Percentiles rank a stretch among this genome's conserved stretches.
Evolutionary conservation across 768 basidiomycete genomes (phyloP).

Genomic region (Rhodotorula kratochvilovae): DNA sequence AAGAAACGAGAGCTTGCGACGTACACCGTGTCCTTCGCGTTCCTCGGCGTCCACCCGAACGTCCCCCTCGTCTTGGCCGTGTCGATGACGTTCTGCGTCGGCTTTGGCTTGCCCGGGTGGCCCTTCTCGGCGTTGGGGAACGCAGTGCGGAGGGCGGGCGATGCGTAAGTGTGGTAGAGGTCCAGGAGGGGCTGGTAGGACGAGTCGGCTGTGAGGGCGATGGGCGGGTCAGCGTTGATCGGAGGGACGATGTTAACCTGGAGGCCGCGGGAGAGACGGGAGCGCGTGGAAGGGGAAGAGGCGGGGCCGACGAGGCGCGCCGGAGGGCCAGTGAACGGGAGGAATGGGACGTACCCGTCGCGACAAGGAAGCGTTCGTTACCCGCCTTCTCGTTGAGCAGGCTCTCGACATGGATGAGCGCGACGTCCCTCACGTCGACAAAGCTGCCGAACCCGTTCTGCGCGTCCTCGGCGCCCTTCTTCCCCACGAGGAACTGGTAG

Average conservation of each 20-base stretch:
- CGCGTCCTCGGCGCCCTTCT: slow-evolving; percentile 34
- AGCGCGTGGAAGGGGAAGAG: not conserved
- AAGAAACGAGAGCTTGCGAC: not conserved
- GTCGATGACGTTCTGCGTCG: slow-evolving; percentile 30
- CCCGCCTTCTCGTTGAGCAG: slow-evolving; percentile 41
- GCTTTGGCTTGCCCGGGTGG: slow-evolving; percentile 10
- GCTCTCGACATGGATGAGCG: slow-evolving; percentile 45
- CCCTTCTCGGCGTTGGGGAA: slow-evolving; percentile 28
- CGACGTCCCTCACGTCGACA: slow-evolving; percentile 51
- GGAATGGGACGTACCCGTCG: slow-evolving; percentile 11
- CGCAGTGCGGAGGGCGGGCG: not conserved
- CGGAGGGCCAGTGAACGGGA: no score
- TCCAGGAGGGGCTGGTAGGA: slow-evolving; percentile 35
- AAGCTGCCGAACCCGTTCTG: slow-evolving; percentile 34
- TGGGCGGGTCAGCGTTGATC: not conserved
- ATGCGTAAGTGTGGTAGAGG: slow-evolving; percentile 16
- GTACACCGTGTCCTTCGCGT: slow-evolving; percentile 22
- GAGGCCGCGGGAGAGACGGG: no score
- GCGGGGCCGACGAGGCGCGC: not conserved
- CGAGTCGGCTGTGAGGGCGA: slow-evolving; percentile 12
- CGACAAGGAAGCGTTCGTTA: slow-evolving; percentile 39
- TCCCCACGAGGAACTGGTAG: slow-evolving; percentile 35
- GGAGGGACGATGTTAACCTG: no score
- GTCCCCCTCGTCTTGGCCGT: slow-evolving; percentile 9
- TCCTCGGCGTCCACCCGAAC: slow-evolving; percentile 31